Base-by-base conservation (phyloP, 768 basidiomycete species). In the Lentinula raphanica region DNA sequence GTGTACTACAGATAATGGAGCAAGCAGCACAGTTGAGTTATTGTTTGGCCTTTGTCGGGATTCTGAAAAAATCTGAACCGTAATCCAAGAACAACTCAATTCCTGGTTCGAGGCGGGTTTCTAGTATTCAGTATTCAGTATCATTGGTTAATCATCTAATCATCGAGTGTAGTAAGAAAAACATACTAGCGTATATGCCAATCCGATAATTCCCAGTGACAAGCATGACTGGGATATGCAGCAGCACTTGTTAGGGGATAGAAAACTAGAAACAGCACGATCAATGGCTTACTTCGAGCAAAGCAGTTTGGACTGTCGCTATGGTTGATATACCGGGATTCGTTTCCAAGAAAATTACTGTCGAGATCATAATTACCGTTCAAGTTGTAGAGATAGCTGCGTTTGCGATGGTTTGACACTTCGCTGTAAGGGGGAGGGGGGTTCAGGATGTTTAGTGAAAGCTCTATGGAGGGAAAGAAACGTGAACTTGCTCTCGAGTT, bases 251-350 rank as follows among this genome's bases (percentile, higher is more conserved):
- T 3, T n/a, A 6, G 4, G 28, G 15, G 6, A 21, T 19, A 40
- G 32, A 8, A 35, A 8, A 13, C 8, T 13, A 56, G 15, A 9
- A 44, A 44, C 7, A 17, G 17, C 15, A 45, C 17, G 13, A 13
- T n/a, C 40, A 19, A 17, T 46, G 23, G 7, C 74, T 27, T 62
- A 85, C 85, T 75, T 56, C 58, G 63, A 0, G 83, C 82, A 1
- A 59, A 50, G 59, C 79, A 81, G 63, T 86, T 89, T 3, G 71
- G 66, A 17, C 45, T 61, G 50, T 59, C 62, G 21, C 72, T 71
- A 58, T 91, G 88, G 63, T 92, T 87, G 54, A 90, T 82, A 62
- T 83, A 90, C 13, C 87, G 76, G n/a, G 86, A 74, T 39, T 76
- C 73, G 58, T 90, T 90, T 3, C 86, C 88, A 0, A 72, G 77